Base-by-base conservation (phyloP, 495 filamentous ascomycete genomes). In the Cercophora scortea region DNA sequence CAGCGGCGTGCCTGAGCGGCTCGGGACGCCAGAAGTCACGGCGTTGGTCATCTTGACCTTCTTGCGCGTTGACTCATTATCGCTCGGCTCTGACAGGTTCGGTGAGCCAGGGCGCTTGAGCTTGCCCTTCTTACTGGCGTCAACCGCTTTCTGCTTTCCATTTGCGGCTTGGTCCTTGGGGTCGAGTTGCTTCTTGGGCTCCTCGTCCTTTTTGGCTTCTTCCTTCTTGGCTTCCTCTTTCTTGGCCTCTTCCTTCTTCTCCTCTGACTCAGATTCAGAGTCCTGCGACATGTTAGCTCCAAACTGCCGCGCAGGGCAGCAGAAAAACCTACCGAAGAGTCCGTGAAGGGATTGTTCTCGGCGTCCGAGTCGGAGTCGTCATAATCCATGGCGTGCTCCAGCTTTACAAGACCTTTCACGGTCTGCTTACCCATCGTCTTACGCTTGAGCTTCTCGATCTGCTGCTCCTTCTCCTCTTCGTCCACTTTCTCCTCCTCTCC, bases 91-190 rank as follows among this genome's bases (percentile, higher is more conserved):
- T 11, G 93, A 96, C 16, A 84, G 76, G 58, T 88, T 84, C 7
- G 91, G 89, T 32, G 92, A 96, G 32, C 92, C 91, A 17, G 85
- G 74, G 15, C 93, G 84, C 70, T 96, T 97, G 44, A 91, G 81
- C 46, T 79, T 82, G 60, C 71, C 58, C 70, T 89, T 87, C 71
- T 86, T 88, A 44, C 71, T 61, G 5, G 25, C 25, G 40, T 77
- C 70, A 32, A 61, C 59, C 17, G 65, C 64, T 54, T 77, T 71
- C 50, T 71, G 72, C 52, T 80, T 83, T 32, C 85, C 82, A 18
- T 86, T 84, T 0, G 91, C 87, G 4, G 89, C 90, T 44, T 77
- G 79, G 53, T 90, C 86, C 49, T 79, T 78, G 58, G 90, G 79
- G 52, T 86, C 84, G 57, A 83, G 7, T 32, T 32, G 81, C 61